Percentiles rank a stretch among this genome's conserved stretches.
These are phyloP conservation scores for Lipomyces starkeyi DNA, from an alignment of 805 yeast genomes.

Conservation along the genomic window DNA sequence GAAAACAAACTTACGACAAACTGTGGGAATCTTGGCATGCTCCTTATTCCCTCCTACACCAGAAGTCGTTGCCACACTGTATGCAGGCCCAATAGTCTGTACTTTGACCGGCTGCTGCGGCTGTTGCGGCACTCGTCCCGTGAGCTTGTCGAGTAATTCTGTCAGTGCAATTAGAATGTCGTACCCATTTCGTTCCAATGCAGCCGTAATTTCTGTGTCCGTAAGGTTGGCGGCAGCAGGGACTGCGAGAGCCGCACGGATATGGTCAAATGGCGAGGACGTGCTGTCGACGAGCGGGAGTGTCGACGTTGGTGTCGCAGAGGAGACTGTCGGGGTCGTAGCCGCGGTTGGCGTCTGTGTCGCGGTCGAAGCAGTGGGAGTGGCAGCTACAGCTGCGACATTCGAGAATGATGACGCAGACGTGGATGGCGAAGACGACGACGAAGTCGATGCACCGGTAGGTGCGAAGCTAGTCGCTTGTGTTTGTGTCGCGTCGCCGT, in stretches of 20 bases:
- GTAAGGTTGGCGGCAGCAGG: constrained; percentile 19
- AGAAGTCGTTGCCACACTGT: constrained; percentile 17
- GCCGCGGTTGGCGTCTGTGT: constrained; percentile 12
- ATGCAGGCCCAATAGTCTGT: constrained; percentile 35
- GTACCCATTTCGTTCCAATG: constrained; percentile 30
- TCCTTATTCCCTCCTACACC: constrained; percentile 16
- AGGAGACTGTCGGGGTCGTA: constrained; percentile 1
- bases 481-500: neutral
- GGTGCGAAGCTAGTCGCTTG: neutral
- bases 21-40: constrained; percentile 32
- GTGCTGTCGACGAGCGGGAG: constrained; percentile 3
- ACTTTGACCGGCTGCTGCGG: constrained; percentile 16
- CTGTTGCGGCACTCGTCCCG: constrained; percentile 9
- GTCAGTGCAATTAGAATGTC: constrained; percentile 26
- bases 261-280: constrained; percentile 34
- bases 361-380: constrained; percentile 10
- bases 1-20: constrained; percentile 24
- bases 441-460: constrained; percentile 19
- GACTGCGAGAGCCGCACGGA: constrained; percentile 24
- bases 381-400: constrained; percentile 1
- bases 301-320: constrained; percentile 7
- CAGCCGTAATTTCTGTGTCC: constrained; percentile 18
- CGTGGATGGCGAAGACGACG: constrained; percentile 31
- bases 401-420: constrained; percentile 24
- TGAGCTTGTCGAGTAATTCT: constrained; percentile 23